These are phyloP conservation scores for Claviceps spartinae DNA, from an alignment of 2,329 filamentous ascomycete genomes.

Conservation along the genomic window DNA sequence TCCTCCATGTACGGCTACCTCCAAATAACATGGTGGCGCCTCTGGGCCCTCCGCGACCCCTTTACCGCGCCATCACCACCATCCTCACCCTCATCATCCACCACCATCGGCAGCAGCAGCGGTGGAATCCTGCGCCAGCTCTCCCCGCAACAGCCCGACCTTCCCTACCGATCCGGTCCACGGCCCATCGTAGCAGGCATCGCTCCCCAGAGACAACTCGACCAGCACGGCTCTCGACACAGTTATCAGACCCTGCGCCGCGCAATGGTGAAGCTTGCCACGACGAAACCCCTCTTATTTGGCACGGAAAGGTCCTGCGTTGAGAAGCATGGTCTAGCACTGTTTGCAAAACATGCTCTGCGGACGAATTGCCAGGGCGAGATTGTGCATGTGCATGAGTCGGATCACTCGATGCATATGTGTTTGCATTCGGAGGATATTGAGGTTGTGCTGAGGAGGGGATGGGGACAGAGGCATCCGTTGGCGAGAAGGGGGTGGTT, in stretches of 20 bases:
- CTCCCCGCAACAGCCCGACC: constrained; percentile 14
- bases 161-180: constrained; percentile 49
- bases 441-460: constrained; percentile 53
- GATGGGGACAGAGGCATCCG: constrained; percentile 65
- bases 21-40: constrained; percentile 55
- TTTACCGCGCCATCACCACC: constrained; percentile 44
- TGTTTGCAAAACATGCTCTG: constrained; percentile 54
- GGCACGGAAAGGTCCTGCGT: constrained; percentile 59
- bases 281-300: constrained; percentile 31
- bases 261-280: constrained; percentile 38
- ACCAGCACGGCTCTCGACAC: constrained; percentile 44
- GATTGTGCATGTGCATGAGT: constrained; percentile 66
- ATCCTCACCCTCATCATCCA: too few species aligned
- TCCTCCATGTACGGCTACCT: constrained; percentile 61
- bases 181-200: constrained; percentile 61
- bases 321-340: constrained; percentile 67
- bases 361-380: constrained; percentile 67
- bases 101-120: constrained; percentile 10
- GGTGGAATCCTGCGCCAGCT: constrained; percentile 39
- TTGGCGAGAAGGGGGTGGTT: constrained; percentile 55
- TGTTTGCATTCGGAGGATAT: constrained; percentile 70
- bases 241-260: constrained; percentile 43
- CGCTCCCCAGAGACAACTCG: constrained; percentile 66
- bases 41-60: constrained; percentile 61
- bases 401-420: constrained; percentile 65